Base-by-base conservation (phyloP, 805 yeast genomes). In the Kregervanrija pseudodelftensis region DNA sequence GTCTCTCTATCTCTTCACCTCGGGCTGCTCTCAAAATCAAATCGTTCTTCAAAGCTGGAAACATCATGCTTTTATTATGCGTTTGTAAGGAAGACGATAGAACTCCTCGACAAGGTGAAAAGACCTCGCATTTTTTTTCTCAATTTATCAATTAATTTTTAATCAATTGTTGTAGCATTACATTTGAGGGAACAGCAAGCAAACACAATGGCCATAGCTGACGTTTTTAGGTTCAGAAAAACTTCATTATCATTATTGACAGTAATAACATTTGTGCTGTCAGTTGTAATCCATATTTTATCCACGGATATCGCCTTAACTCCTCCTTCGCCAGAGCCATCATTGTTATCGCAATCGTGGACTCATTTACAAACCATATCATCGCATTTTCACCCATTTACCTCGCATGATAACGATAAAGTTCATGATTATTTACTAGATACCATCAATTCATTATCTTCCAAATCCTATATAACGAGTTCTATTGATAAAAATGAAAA, bases 1-100 rank as follows among this genome's bases (percentile, higher is more conserved):
- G 97, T 61, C 99, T 80, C 66, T 93, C 98, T 36, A 91, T 97
- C 48, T 68, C 69, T 61, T 91, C 95, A 42, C 85, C 97, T 52
- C 74, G 73, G 10, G 98, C 97, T 3, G 98, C 96, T 56, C 99
- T 74, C 51, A 93, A 70, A 33, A 93, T 84, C 58, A 91, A 73
- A 60, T 93, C 99, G 67, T 93, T 93, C 66, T 90, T 77, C 62
- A 90, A 70, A 12, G 81, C 78, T 13, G 96, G 81, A 63, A 89
- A 90, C n/a, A 43, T 14, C 50, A 47, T 54, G 13, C 30, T 39
- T 14, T 12, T 22, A 22, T 22, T 22, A 22, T 22, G 28, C 7
- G 28, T 17, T 17, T 22, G 28, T 22, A 22, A 22, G 28, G 28
- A 22, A 22, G 28, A 7, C 7, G 8, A 22, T 22, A 22, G 8